Conservation (phyloP, 441 rosid genomes). For the Oxalis stricta region DNA sequence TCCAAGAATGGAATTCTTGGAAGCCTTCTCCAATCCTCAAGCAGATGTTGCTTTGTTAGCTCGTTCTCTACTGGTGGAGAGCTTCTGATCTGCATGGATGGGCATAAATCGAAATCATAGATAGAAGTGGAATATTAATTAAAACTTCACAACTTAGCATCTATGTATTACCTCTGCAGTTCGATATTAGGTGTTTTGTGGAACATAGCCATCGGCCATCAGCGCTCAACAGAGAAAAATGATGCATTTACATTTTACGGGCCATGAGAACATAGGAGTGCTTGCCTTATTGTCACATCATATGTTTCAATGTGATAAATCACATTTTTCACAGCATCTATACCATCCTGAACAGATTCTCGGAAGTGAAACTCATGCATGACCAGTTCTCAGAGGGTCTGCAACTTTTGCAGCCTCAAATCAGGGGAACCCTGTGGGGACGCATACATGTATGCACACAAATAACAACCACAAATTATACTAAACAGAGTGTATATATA, state of each 20-base stretch:
- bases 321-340: constrained; percentile 81
- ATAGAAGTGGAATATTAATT: not conserved
- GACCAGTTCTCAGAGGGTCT: constrained; percentile 64
- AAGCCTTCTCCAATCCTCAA: constrained; percentile 83
- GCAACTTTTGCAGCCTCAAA: constrained; percentile 77
- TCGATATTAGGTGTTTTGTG: constrained; percentile 89
- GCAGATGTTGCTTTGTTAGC: constrained; percentile 90
- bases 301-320: constrained; percentile 80
- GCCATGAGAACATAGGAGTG: constrained; percentile 84
- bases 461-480: not conserved
- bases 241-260: constrained; percentile 86
- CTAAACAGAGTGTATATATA: not conserved
- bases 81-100: constrained; percentile 60
- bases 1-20: constrained; percentile 84
- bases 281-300: constrained; percentile 78
- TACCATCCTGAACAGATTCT: constrained; percentile 83
- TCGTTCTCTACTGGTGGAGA: constrained; percentile 79
- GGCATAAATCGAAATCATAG: too few relatives aligned
- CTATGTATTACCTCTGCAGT: not conserved
- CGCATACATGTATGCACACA: not conserved
- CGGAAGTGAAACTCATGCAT: constrained; percentile 87
- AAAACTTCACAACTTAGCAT: not conserved
- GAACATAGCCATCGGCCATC: constrained; percentile 94
- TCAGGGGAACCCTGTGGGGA: constrained; percentile 69
- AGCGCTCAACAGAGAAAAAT: constrained; percentile 85